Evolutionary conservation across 2,329 filamentous ascomycete species (phyloP), one percentile per base, ranked within the genome.

Genomic region (Pseudogymnoascus sp.): DNA sequence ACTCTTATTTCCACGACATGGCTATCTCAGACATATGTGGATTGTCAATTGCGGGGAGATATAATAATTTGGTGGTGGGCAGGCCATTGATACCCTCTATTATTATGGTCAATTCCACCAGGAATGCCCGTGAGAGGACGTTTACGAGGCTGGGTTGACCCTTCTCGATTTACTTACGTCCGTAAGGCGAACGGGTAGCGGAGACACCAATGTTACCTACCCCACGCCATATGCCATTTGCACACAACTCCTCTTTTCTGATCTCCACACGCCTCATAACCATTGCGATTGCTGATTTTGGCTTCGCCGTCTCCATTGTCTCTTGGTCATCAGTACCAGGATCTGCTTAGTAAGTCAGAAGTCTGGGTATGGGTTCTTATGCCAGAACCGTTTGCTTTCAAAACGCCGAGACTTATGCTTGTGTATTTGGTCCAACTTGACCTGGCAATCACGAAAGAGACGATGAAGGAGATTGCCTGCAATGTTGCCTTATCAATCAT

Each of bases 1-100:
- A 51, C 44, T 31, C 44, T 51, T 51, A 51, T 51, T 51, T 51
- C 13, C 44, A 51, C 44, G 44, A 31, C 44, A 51, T 51, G 13
- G n/a, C 13, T 51, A 10, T 31, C 27, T 25, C 44, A 31, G 27
- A 51, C 25, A 31, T n/a, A 13, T 9, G 15, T 21, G 15, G 44
- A 8, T n/a, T 51, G 44, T 51, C 44, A 51, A 25, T 7, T 13
- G 13, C 25, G 7, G 25, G 25, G 27, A 31, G 27, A 29, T 51
- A n/a, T 29, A n/a, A 51, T 29, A 12, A 51, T 29, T 51, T 9
- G n/a, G 7, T 27, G 42, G n/a, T 48, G 25, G 21, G 25, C 25
- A 51, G 10, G 10, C 9, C 42, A 10, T 51, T 5, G 5, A 51
- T 29, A 7, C 7, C 13, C 13, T 51, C 42, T 21, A 15, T 31